Conservation (phyloP, 768 basidiomycete species). For the Dioszegia aurantiaca region DNA sequence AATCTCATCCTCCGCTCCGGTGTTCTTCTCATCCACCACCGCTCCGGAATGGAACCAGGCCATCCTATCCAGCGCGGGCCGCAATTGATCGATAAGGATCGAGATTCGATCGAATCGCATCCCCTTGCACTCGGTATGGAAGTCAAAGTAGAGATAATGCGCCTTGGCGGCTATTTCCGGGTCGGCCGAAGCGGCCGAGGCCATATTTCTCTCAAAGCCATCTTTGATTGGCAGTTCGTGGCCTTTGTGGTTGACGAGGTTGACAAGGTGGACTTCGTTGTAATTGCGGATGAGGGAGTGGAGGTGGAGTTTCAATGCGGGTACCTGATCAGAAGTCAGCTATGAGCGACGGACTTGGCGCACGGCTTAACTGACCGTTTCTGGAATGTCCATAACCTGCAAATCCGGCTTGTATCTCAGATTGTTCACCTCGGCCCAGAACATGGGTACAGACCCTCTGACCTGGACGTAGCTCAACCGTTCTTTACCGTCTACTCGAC, state of each 20-base stretch:
- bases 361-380: slow-evolving; percentile 62
- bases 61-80: slow-evolving; percentile 57
- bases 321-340: slow-evolving; percentile 57
- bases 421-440: slow-evolving; percentile 95
- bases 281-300: slow-evolving; percentile 70
- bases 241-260: slow-evolving; percentile 89
- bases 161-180: slow-evolving; percentile 61
- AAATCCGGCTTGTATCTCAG: slow-evolving; percentile 93
- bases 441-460: slow-evolving; percentile 87
- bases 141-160: slow-evolving; percentile 93
- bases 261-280: slow-evolving; percentile 75
- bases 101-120: slow-evolving; percentile 94
- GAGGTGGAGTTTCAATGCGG: slow-evolving; percentile 71
- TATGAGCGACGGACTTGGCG: background rate
- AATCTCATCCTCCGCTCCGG: slow-evolving; percentile 56
- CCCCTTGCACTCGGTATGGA: slow-evolving; percentile 88
- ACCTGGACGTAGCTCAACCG: slow-evolving; percentile 83
- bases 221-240: slow-evolving; percentile 92
- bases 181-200: slow-evolving; percentile 57
- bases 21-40: slow-evolving; percentile 51
- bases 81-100: slow-evolving; percentile 71
- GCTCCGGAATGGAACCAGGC: slow-evolving; percentile 39
- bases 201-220: slow-evolving; percentile 77
- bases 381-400: slow-evolving; percentile 87
- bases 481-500: slow-evolving; percentile 52